Evolutionary conservation across 148 eudicot species (phyloP), one percentile per base, ranked within the genome.

Genomic region (Silene latifolia): DNA sequence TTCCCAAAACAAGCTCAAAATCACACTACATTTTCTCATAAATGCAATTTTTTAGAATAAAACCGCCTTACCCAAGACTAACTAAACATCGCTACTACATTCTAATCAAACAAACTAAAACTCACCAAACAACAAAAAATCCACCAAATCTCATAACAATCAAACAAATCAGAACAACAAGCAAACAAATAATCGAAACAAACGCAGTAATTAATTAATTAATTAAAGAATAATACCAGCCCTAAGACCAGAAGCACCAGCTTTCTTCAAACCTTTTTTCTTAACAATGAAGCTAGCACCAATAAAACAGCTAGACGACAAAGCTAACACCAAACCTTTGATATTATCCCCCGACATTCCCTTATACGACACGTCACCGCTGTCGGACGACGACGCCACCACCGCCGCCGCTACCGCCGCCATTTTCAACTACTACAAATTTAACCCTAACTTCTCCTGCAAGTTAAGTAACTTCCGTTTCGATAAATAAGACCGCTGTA

Each of bases 201-300:
- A 32, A 32, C 4, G 5, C 3, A 32, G 5, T 4, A 32, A 32
- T 32, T 32, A 32, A 32, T 7, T 13, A 62, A 62, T 62, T 1
- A 58, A 74, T 17, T 10, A n/a, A 17, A 18, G 32, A 53, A 62
- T 11, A 13, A 18, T 59, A 79, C 82, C 82, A 47, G 82, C 82
- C 32, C 82, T 74, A 74, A 74, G 44, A 23, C 82, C 82, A 70
- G 78, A 74, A 79, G 78, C 82, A 29, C 82, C 82, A 63, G 82
- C 82, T 25, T 79, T 79, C 75, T 79, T 79, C 74, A 79, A 70
- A 6, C 82, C 82, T 51, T 79, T 79, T 71, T 79, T 79, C 71
- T 79, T 79, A 35, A 79, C 82, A 70, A 79, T 79, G 66, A 79
- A 79, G 66, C 82, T 79, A 13, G 78, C 74, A 14, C 82, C 82